Evolutionary conservation across 2,329 filamentous ascomycete species (phyloP), one percentile per base, ranked within the genome.

Genomic region (Neofusicoccum parvum): DNA sequence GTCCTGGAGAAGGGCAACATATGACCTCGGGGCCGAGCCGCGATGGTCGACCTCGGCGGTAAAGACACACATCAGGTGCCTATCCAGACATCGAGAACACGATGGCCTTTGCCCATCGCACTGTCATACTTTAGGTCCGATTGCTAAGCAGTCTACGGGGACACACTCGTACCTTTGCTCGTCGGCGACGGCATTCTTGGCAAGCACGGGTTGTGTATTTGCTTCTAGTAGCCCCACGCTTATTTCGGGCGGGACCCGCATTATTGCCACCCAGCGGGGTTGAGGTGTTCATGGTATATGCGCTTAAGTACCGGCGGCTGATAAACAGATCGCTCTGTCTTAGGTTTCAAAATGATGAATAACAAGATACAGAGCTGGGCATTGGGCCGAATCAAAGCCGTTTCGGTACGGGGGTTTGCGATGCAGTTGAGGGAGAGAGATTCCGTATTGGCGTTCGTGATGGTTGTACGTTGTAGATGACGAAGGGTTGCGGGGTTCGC

Each of bases 161-260:
- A 14, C 23, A 49, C 27, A 5, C 20, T 39, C 15, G 39, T 69
- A 77, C 77, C 73, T 79, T 79, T 23, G 74, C 73, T 62, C 76
- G 70, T 36, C 77, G 73, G 20, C 75, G 73, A 5, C 77, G 75
- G 63, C 77, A 80, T 67, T 74, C 73, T 59, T 79, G 73, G 50
- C 77, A 79, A 3, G 78, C 77, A 37, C 72, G 73, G 2, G 67
- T 58, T 1, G 62, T 58, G n/a, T 65, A 56, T 15, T 59, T 65
- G 12, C 60, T 50, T 15, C 17, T 49, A 5, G 7, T 27, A 14
- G 56, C 3, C 11, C 37, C 36, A 2, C 23, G 23, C 23, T 23
- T 23, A 23, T 23, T 23, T 23, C 23, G 23, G 23, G 23, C 23
- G 6, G 15, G 27, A 2, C 12, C 27, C 12, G 9, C 11, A 17